These are phyloP conservation scores for Fusarium luffae DNA, from an alignment of 2,329 filamentous ascomycete species.

Conservation along the genomic window DNA sequence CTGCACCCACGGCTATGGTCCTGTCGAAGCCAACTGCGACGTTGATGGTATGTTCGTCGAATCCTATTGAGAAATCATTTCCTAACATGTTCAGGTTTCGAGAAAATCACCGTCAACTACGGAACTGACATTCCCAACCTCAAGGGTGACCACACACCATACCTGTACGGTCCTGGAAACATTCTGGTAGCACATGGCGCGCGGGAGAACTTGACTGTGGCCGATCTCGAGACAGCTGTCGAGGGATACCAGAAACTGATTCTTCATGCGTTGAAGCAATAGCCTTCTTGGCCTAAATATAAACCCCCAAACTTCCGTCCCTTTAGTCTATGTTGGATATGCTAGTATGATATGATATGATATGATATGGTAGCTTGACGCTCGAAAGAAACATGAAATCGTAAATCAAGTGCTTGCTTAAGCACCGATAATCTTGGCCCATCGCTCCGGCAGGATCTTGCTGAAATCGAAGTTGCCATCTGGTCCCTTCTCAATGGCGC, in stretches of 20 bases:
- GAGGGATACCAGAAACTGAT: constrained; percentile 81
- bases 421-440: constrained; percentile 52
- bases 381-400: constrained; percentile 22
- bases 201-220: constrained; percentile 80
- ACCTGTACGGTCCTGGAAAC: constrained; percentile 74
- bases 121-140: constrained; percentile 91
- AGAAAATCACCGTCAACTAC: constrained; percentile 88
- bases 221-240: constrained; percentile 81
- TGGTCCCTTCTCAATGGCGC: constrained; percentile 80
- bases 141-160: constrained; percentile 72
- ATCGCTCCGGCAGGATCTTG: constrained; percentile 66
- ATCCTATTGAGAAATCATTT: rapidly evolving
- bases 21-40: constrained; percentile 81
- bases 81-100: constrained; percentile 68
- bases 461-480: constrained; percentile 76
- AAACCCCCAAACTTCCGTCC: constrained; percentile 10
- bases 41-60: constrained; percentile 70
- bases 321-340: constrained; percentile 43
- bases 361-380: constrained; percentile 29
- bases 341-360: constrained; percentile 7
- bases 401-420: constrained; percentile 18
- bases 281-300: constrained; percentile 8
- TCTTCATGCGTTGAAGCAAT: constrained; percentile 61
- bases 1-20: constrained; percentile 77
- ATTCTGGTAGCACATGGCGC: constrained; percentile 91